Conservation (phyloP, 2,329 filamentous ascomycete genomes). For the Emergomyces africanus region DNA sequence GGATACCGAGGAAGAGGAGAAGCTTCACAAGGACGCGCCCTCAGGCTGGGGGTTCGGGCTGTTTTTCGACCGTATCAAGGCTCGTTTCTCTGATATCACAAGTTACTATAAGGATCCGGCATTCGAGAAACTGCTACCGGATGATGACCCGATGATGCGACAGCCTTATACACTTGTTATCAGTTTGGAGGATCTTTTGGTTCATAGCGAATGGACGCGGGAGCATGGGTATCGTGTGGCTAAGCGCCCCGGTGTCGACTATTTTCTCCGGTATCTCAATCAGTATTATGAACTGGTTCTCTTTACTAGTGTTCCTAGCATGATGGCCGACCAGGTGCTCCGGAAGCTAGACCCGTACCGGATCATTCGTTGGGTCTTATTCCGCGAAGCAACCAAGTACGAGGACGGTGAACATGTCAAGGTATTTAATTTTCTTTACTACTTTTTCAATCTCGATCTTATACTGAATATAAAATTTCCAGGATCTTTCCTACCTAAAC, state of each 20-base stretch:
- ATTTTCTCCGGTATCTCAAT: conserved; percentile 91
- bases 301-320: conserved; percentile 79
- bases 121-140: conserved; percentile 79
- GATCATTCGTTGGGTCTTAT: conserved; percentile 90
- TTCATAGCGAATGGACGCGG: conserved; percentile 88
- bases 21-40: conserved; percentile 55
- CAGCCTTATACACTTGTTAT: conserved; percentile 88
- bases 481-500: conserved; percentile 97
- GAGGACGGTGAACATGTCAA: conserved; percentile 95
- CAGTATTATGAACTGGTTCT: conserved; percentile 98
- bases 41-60: conserved; percentile 63
- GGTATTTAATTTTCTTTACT: conserved; percentile 37
- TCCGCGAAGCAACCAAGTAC: conserved; percentile 93
- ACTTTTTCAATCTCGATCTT: conserved; percentile 7
- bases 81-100: conserved; percentile 61
- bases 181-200: conserved; percentile 82
- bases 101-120: conserved; percentile 94
- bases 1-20: conserved; percentile 61
- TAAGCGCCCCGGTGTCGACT: conserved; percentile 90
- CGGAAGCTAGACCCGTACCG: conserved; percentile 91
- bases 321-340: conserved; percentile 74
- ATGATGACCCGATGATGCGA: conserved; percentile 58
- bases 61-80: conserved; percentile 70
- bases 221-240: conserved; percentile 93
- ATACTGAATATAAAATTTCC: conserved; percentile 8